phyloP scores from a whole-genome alignment of 257 asterid species.

The Solanum sejunctum region DNA sequence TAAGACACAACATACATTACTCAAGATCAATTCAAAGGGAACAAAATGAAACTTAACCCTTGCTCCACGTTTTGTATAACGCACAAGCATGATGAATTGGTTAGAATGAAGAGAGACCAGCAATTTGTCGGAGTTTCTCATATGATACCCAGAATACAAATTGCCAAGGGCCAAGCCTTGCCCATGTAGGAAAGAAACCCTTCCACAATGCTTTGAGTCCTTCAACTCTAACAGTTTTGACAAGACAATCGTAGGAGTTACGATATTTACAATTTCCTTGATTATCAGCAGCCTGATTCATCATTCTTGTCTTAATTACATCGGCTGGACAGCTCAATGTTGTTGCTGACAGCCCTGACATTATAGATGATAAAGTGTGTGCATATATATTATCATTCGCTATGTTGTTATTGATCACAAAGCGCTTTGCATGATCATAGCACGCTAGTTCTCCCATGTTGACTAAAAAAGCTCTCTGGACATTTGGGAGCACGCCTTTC shows the following conservation, averaged over 20 bases:
- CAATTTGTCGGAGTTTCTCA: slow-evolving; percentile 52
- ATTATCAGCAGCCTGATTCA: slow-evolving; percentile 40
- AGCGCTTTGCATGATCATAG: slow-evolving; percentile 68
- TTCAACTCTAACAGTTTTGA: slow-evolving; percentile 58
- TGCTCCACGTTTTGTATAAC: neutral
- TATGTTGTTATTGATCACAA: slow-evolving; percentile 35
- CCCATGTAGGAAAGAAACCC: slow-evolving; percentile 92
- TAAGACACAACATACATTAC: neutral
- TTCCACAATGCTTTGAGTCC: slow-evolving; percentile 74
- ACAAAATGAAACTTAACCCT: neutral
- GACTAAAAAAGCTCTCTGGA: slow-evolving; percentile 73
- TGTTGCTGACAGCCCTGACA: slow-evolving; percentile 73
- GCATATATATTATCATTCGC: slow-evolving; percentile 62
- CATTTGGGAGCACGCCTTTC: slow-evolving; percentile 69
- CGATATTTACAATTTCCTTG: slow-evolving; percentile 24
- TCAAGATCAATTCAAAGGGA: neutral
- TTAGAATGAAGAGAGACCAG: slow-evolving; percentile 66
- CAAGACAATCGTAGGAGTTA: slow-evolving; percentile 61
- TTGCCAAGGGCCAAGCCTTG: slow-evolving; percentile 98
- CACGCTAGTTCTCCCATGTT: slow-evolving; percentile 95
- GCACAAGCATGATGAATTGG: neutral
- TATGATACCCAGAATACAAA: slow-evolving; percentile 87
- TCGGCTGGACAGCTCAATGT: slow-evolving; percentile 84
- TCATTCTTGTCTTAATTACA: slow-evolving; percentile 79
- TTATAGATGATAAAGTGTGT: slow-evolving; percentile 65